Conservation (phyloP, 106 monocot species). For the Xerophyta viscosa region DNA sequence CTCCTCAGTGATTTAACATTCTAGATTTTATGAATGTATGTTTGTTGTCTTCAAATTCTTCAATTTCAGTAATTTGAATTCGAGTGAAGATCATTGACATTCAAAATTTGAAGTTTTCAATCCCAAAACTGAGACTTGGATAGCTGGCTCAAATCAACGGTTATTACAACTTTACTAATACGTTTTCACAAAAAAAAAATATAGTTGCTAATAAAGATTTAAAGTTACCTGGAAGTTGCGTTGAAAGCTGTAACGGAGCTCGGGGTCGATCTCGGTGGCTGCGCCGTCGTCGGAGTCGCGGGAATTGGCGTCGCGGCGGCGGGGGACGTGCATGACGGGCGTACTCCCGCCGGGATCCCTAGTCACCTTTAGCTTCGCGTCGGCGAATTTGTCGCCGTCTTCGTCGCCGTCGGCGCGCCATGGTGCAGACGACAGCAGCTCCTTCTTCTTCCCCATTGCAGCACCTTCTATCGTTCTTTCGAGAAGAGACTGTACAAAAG, state of each 20-base stretch:
- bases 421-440: constrained; percentile 31
- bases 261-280: constrained; percentile 47
- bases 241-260: constrained; percentile 58
- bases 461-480: not conserved
- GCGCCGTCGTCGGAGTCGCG: constrained; percentile 19
- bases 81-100: too few species aligned
- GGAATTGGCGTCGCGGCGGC: constrained; percentile 4
- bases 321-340: constrained; percentile 37
- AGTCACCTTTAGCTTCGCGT: constrained; percentile 39
- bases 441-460: constrained; percentile 25
- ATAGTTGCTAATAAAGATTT: not conserved
- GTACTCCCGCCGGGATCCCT: constrained; percentile 26
- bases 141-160: too few species aligned
- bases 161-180: too few species aligned
- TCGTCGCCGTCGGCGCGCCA: constrained; percentile 29
- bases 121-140: too few species aligned
- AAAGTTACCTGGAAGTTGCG: constrained; percentile 27
- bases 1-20: too few species aligned
- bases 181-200: not conserved
- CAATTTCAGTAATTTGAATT: too few species aligned
- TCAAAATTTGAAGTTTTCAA: too few species aligned
- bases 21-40: too few species aligned
- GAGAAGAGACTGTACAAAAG: not conserved
- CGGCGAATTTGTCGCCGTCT: constrained; percentile 18
- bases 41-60: too few species aligned